phyloP scores from a whole-genome alignment of 805 yeast genomes.

The Saccharomycodes ludwigii region DNA sequence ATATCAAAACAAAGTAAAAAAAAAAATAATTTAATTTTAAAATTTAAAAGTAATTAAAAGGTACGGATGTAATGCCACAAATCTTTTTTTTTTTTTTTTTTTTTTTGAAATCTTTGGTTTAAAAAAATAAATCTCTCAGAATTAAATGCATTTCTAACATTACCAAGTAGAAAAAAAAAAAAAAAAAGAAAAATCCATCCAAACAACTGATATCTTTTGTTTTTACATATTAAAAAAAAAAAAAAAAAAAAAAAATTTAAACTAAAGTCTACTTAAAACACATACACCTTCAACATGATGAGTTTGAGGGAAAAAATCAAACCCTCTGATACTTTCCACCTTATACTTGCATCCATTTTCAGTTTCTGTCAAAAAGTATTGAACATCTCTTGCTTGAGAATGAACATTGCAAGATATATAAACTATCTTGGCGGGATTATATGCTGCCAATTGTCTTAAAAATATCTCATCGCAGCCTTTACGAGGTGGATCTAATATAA shows the following conservation, averaged over 20 bases:
- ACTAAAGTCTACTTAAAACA: constrained; percentile 34
- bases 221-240: not conserved
- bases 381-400: constrained; percentile 91
- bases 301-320: constrained; percentile 94
- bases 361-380: constrained; percentile 63
- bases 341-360: constrained; percentile 47
- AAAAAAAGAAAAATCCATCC: too few species aligned
- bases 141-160: too few species aligned
- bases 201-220: too few species aligned
- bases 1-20: too few species aligned
- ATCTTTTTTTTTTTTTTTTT: too few species aligned
- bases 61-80: too few species aligned
- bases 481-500: constrained; percentile 93
- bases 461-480: constrained; percentile 91
- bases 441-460: constrained; percentile 71
- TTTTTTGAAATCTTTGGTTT: too few species aligned
- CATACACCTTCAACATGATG: constrained; percentile 88
- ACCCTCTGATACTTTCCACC: constrained; percentile 80
- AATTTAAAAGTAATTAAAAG: too few species aligned
- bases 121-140: too few species aligned
- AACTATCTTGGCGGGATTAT: constrained; percentile 77
- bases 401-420: constrained; percentile 96
- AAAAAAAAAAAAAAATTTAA: not conserved
- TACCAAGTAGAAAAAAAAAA: too few species aligned
- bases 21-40: too few species aligned